Base-by-base conservation (phyloP, 345 rosid species). In the Kandelia obovata region DNA sequence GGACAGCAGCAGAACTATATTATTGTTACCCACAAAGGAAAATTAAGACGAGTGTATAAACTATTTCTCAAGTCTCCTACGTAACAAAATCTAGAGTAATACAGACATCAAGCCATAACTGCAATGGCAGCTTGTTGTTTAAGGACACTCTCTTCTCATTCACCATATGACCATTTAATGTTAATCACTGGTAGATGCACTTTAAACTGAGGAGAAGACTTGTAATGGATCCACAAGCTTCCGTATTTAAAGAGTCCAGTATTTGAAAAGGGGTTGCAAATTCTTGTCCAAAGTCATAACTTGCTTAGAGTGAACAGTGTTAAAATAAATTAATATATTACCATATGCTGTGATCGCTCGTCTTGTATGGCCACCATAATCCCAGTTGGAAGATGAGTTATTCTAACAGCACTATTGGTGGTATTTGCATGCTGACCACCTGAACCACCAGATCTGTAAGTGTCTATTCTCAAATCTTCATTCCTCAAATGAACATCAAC, bases 281-380 rank as follows among this genome's bases (percentile, higher is more conserved):
- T 35, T 69, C 25, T 57, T 25, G 16, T 49, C 69, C 20, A 76
- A 68, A 56, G 72, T 34, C 57, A 8, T 8, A 11, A 62, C 53
- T 25, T n/a, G n/a, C 46, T 30, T 49, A 52, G 30, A 72, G 25
- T 26, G 35, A 49, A 58, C 57, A 64, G 65, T 13, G 13, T 52
- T 27, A 32, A 30, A 28, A 53, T 10, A 32, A 31, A 51, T 34
- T 28, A 21, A 59, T 35, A 72, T 75, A 62, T 72, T 87, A 92
- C 99, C 99, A 86, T 88, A 76, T 95, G 99, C 69, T 95, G 99
- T 58, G 98, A 95, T 72, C 96, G 82, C 83, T 92, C 98, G 62
- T 95, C 99, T 83, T 95, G 99, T 78, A 95, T 89, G 70, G 96
- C 72, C 68, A 95, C 91, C 16, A 82, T 86, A 35, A 92, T 85